Evolutionary conservation across 2,329 filamentous ascomycete genomes (phyloP), one percentile per base, ranked within the genome.

Genomic region (Metarhizium anisopliae): DNA sequence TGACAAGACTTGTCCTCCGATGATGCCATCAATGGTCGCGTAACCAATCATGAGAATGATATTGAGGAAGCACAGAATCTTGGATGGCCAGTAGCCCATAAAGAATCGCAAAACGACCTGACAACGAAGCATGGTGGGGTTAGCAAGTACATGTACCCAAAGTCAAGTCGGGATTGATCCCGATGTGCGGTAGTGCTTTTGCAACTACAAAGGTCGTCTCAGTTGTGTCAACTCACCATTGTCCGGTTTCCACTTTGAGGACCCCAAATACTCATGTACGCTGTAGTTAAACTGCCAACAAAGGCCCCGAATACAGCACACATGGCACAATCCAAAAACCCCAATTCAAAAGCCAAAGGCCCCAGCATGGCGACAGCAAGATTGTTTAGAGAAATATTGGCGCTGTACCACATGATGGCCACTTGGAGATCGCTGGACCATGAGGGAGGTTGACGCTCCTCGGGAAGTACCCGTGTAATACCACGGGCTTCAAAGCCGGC

Each of bases 181-280:
- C 25, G 25, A 25, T 25, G 25, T 25, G 25, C 25, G 25, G 45
- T 45, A 2, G 14, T n/a, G 10, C 38, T 20, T 29, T 53, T 18
- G 3, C 30, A n/a, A 47, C 18, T 4, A 32, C 32, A 47, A 14
- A 45, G 40, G 40, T 35, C 30, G 10, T 11, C 10, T 40, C 43
- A 54, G 14, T 11, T 40, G 32, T 16, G 38, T 11, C 14, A 16
- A 54, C 61, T 55, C 18, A 69, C 86, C 84, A 92, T 90, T 66
- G 91, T 89, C 55, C 89, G 82, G 60, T 91, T 75, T 4, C 88
- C 89, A 61, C 90, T 90, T 8, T 74, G 73, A 2, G 89, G 85
- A 2, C 89, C 88, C 65, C 91, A 90, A 18, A 83, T 88, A 2
- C 85, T 87, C 75, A 91, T 91, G 71, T 86, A 90, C 65, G 82